These are phyloP conservation scores for Dactylellina cionopaga DNA, from an alignment of 2,329 filamentous ascomycete species.

Conservation along the genomic window DNA sequence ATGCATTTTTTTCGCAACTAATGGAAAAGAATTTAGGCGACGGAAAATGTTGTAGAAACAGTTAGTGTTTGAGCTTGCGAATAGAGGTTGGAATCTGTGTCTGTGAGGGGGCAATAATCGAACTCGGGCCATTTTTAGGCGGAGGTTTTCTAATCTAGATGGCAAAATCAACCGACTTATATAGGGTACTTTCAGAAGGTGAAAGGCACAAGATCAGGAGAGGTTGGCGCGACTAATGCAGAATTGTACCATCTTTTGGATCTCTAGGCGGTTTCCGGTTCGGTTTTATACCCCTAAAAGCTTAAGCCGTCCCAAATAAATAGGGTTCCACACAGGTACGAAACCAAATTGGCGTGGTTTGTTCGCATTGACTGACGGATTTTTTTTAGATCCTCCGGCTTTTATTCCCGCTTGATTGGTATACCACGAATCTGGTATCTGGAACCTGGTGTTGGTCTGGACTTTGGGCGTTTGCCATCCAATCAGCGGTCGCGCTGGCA, in stretches of 20 bases:
- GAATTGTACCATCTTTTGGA: not conserved
- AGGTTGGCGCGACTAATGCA: conserved; percentile 34
- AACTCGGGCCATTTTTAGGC: not conserved
- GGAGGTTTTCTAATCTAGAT: not conserved
- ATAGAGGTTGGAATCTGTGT: no score
- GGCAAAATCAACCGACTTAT: conserved; percentile 11
- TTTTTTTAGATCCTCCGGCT: conserved; percentile 42
- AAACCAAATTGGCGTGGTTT: conserved; percentile 30
- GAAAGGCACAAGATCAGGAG: conserved; percentile 35
- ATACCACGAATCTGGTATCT: conserved; percentile 33
- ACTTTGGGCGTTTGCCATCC: conserved; percentile 9
- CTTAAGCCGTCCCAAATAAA: conserved; percentile 20
- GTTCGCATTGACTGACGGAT: conserved; percentile 50
- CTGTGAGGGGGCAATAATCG: not conserved
- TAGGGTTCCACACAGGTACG: conserved; percentile 28
- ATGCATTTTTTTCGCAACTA: no score
- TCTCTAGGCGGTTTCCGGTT: conserved; percentile 18
- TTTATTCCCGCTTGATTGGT: conserved; percentile 25
- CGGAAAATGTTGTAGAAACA: no score
- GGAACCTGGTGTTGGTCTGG: conserved; percentile 35
- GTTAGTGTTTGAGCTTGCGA: no score
- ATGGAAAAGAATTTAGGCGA: no score
- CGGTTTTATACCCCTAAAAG: conserved; percentile 38
- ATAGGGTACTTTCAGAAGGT: not conserved
- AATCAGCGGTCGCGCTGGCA: conserved; percentile 37